Evolutionary conservation across 1,139 yeast species (phyloP), one percentile per base, ranked within the genome.

Genomic region (Saccharomyces hybrid): DNA sequence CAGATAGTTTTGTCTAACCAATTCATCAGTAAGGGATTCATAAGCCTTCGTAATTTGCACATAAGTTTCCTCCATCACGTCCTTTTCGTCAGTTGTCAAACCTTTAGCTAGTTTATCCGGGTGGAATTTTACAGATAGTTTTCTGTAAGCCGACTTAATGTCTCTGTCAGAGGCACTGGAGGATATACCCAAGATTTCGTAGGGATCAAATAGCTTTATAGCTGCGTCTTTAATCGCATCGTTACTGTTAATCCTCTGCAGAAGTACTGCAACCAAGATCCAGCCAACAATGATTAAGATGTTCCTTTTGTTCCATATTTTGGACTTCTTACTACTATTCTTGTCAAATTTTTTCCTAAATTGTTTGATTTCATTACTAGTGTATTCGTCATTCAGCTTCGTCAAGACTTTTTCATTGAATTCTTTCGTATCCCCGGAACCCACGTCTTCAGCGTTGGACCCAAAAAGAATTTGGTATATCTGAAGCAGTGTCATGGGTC

Each of bases 21-120:
- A 81, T 61, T 88, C 96, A 71, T 95, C 99, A 11, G 99, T 95
- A 61, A 95, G 79, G 0, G 99, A 89, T 71, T 90, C 88, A 73
- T 95, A 90, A 28, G 99, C 99, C 71, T 88, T 87, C 57, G 90
- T 86, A 65, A 95, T 86, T 62, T 81, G 78, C 49, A 91, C 95
- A 71, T 83, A 93, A 52, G 81, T 80, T 55, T 85, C 83, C 71
- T 93, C 97, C 71, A 87, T 76, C 34, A 73, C 77, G 51, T 72
- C 71, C 59, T 75, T 77, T 58, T 78, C 88, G 46, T 76, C 81
- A 31, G 79, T 82, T 28, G 84, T 71, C 66, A 84, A 71, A 61
- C 84, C 87, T 61, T 79, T 77, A 20, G 88, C 79, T 60, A 91
- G 76, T 71, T 95, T 95, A 73, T 95, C 99, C 4, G 99, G 99